These are phyloP conservation scores for Aspergillus sp. DNA, from an alignment of 2,329 filamentous ascomycete genomes.

Conservation along the genomic window DNA sequence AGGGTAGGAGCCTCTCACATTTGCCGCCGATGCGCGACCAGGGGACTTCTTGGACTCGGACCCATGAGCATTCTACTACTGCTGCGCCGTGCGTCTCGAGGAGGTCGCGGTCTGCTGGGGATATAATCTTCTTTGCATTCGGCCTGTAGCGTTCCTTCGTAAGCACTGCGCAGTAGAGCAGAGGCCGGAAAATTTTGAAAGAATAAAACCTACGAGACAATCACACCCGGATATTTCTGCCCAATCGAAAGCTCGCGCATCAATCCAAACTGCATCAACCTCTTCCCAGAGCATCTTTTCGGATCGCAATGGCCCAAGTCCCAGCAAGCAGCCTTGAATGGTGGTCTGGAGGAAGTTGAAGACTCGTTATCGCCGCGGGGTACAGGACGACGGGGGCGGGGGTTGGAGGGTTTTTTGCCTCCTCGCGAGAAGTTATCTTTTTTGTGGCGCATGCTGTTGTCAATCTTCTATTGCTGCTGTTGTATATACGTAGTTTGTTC, in stretches of 20 bases:
- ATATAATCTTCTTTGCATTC: slow-evolving; percentile 80
- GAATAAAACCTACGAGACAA: slow-evolving; percentile 60
- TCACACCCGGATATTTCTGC: slow-evolving; percentile 83
- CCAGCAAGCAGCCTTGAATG: slow-evolving; percentile 94
- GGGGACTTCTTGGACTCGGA: slow-evolving; percentile 81
- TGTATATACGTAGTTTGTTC: background rate
- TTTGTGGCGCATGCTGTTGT: slow-evolving; percentile 87
- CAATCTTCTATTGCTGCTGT: background rate
- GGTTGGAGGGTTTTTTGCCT: slow-evolving; percentile 64
- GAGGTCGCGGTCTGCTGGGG: slow-evolving; percentile 71
- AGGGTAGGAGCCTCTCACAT: slow-evolving; percentile 83
- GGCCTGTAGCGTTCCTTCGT: slow-evolving; percentile 42
- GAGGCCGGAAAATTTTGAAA: background rate
- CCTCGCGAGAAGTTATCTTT: slow-evolving; percentile 71
- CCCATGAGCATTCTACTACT: slow-evolving; percentile 97
- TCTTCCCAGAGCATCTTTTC: slow-evolving; percentile 92
- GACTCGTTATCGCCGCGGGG: slow-evolving; percentile 39
- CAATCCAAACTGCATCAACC: slow-evolving; percentile 81
- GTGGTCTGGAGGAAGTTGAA: slow-evolving; percentile 30
- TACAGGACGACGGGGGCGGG: slow-evolving; percentile 48
- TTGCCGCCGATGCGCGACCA: slow-evolving; percentile 89
- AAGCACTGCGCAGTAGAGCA: slow-evolving; percentile 1
- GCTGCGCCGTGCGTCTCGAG: slow-evolving; percentile 87
- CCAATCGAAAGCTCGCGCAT: slow-evolving; percentile 91
- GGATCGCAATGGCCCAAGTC: slow-evolving; percentile 96